These are phyloP conservation scores for Boletus pseudopeckii DNA, from an alignment of 768 basidiomycete genomes.

Conservation along the genomic window DNA sequence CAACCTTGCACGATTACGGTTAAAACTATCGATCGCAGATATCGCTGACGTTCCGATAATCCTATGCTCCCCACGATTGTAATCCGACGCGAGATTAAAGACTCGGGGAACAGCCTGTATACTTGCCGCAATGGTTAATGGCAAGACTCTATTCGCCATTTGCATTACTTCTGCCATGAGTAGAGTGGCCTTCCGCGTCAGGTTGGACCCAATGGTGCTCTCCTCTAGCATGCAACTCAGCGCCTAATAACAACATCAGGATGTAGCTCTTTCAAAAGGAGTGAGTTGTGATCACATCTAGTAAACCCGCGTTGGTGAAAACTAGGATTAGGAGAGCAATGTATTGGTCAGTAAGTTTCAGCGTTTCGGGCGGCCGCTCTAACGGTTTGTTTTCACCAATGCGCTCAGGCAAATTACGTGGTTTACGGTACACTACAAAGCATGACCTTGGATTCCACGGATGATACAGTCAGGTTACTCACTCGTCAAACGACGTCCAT, in stretches of 20 bases:
- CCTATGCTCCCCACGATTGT: conserved; percentile 69
- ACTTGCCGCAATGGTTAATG: conserved; percentile 73
- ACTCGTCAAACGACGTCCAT: conserved; percentile 87
- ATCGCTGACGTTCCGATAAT: conserved; percentile 83
- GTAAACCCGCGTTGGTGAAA: conserved; percentile 80
- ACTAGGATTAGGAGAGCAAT: conserved; percentile 80
- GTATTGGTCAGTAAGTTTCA: conserved; percentile 92
- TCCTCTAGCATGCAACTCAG: conserved; percentile 85
- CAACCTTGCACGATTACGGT: conserved; percentile 77
- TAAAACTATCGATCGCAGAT: conserved; percentile 87
- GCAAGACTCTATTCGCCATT: conserved; percentile 83
- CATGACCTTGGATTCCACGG: background rate
- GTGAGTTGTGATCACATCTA: conserved; percentile 59
- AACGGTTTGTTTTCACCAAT: conserved; percentile 35
- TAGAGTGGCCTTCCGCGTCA: conserved; percentile 87
- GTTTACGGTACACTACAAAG: conserved; percentile 63
- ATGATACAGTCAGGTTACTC: conserved; percentile 23
- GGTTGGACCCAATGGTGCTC: conserved; percentile 59
- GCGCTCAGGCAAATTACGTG: conserved; percentile 36
- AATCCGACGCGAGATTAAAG: conserved; percentile 81
- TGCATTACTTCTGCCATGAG: conserved; percentile 90
- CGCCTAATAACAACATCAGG: conserved; percentile 48
- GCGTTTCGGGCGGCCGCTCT: conserved; percentile 51
- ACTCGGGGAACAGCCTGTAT: conserved; percentile 86
- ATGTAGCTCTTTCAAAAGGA: background rate